Base-by-base conservation (phyloP, 176 grass and related monocot species). In the Zizania latifolia region DNA sequence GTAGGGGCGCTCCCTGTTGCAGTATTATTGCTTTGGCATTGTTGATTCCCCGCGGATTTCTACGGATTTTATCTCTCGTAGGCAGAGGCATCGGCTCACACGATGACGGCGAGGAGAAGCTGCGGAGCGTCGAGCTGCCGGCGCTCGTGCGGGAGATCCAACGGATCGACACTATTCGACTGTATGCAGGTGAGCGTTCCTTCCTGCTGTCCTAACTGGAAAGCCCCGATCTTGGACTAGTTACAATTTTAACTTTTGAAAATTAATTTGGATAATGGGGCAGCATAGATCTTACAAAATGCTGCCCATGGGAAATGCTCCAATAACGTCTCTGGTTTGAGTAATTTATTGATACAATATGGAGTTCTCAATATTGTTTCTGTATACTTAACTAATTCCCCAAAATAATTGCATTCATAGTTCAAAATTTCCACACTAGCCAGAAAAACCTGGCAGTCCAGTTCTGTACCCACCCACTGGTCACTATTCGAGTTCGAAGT, bases 91-190 rank as follows among this genome's bases (percentile, higher is more conserved):
- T 62, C 27, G 58, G 1, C 3, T 65, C 8, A 32, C 16, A 24
- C 34, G 84, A 77, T 2, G 56, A 69, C 15, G 57, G 30, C 36
- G 36, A 33, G 0, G 50, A 36, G 71, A 41, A 53, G 65, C 48
- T 61, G 11, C 31, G 24, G 21, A 22, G 54, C 0, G 37, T 24
- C 21, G 74, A 62, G 10, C 48, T 93, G 1, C 78, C 84, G 31
- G 62, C 80, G 60, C 74, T 90, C 11, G 82, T 66, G 34, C 71
- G 63, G 24, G 87, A 90, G 72, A 81, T 93, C 82, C 68, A 77
- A 54, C 70, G 87, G 70, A 93, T 93, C 27, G 84, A 87, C 58
- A 76, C 78, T 37, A 78, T 93, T 85, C 87, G 91, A 8, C 66
- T 68, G 35, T 93, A 93, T 63, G 84, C 84, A 9, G 91, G 91